A percentile compares a stretch with the other conserved stretches of the same genome.
phyloP scores from a whole-genome alignment of 805 yeast species.

The Cyberlindnera saturnus region DNA sequence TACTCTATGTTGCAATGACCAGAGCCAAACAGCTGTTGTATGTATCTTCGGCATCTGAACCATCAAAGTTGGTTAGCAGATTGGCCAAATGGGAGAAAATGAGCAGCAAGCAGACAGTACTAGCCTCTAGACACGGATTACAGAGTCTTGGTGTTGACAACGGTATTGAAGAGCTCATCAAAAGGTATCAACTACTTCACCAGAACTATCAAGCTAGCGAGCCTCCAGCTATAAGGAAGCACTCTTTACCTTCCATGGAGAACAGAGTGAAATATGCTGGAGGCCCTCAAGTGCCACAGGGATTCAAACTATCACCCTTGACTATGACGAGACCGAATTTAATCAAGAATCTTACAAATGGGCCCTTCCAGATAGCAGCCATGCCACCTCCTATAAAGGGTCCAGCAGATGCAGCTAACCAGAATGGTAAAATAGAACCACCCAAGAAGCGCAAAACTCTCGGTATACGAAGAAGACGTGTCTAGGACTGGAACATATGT shows the following conservation, averaged over 20 bases:
- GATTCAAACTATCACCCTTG: background rate
- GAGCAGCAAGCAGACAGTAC: background rate
- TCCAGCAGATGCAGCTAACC: too few species aligned
- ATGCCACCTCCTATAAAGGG: too few species aligned
- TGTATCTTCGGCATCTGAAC: constrained; percentile 23
- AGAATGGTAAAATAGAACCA: too few species aligned
- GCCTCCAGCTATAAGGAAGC: background rate
- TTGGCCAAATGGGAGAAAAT: background rate
- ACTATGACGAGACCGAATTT: background rate
- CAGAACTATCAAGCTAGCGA: too few species aligned
- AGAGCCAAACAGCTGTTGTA: constrained; percentile 63
- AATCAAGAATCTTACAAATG: too few species aligned
- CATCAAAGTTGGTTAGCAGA: background rate
- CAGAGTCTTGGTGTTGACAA: background rate
- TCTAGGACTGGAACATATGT: background rate
- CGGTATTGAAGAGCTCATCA: background rate
- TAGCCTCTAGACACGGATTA: background rate
- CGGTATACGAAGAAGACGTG: background rate
- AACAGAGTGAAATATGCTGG: background rate
- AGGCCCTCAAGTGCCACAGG: background rate
- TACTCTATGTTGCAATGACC: constrained; percentile 84
- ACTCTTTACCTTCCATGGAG: background rate
- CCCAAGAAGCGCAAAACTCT: background rate
- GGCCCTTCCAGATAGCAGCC: too few species aligned
- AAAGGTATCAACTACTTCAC: background rate